Conservation (phyloP, 352 stramenopile genomes). For the Phytopythium oedochilum region DNA sequence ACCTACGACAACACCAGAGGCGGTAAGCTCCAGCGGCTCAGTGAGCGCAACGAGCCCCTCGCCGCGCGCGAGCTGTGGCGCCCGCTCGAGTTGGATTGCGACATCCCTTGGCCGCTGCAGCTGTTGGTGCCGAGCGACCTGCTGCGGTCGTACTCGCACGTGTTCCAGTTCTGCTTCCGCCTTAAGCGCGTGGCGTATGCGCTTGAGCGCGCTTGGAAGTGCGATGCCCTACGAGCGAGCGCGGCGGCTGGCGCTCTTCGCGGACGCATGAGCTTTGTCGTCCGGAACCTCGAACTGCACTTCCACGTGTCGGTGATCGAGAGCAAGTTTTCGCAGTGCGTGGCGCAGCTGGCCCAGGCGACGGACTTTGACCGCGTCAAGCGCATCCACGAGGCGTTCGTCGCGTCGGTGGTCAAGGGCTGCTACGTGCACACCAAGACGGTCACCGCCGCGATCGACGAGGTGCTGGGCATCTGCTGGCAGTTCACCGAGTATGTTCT, state of each 20-base stretch:
- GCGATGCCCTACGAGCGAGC: slow-evolving; percentile 19
- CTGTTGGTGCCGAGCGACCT: slow-evolving; percentile 52
- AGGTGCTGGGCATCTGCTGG: slow-evolving; percentile 64
- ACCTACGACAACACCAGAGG: slow-evolving; percentile 10
- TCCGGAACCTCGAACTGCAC: slow-evolving; percentile 66
- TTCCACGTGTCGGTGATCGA: slow-evolving; percentile 82
- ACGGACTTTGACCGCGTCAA: slow-evolving; percentile 70
- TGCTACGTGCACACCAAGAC: slow-evolving; percentile 71
- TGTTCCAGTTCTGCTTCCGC: slow-evolving; percentile 81
- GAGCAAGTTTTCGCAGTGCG: slow-evolving; percentile 48
- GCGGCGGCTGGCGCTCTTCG: slow-evolving; percentile 36
- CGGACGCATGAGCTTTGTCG: slow-evolving; percentile 69
- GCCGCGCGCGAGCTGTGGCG: slow-evolving; percentile 57
- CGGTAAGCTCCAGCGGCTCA: slow-evolving; percentile 13
- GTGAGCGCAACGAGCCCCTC: slow-evolving; percentile 29
- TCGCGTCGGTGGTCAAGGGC: slow-evolving; percentile 56
- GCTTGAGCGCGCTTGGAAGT: slow-evolving; percentile 66
- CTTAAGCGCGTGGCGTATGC: slow-evolving; percentile 68
- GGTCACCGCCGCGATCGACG: slow-evolving; percentile 47
- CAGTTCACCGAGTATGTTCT: slow-evolving; percentile 62
- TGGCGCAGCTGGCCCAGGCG: slow-evolving; percentile 39
- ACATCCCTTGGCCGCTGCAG: slow-evolving; percentile 63
- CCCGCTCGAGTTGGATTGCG: slow-evolving; percentile 39
- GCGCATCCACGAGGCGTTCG: slow-evolving; percentile 62
- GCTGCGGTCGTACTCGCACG: slow-evolving; percentile 50